Conservation (phyloP, 164 flowering plant species). For the Cinnamomum micranthum region DNA sequence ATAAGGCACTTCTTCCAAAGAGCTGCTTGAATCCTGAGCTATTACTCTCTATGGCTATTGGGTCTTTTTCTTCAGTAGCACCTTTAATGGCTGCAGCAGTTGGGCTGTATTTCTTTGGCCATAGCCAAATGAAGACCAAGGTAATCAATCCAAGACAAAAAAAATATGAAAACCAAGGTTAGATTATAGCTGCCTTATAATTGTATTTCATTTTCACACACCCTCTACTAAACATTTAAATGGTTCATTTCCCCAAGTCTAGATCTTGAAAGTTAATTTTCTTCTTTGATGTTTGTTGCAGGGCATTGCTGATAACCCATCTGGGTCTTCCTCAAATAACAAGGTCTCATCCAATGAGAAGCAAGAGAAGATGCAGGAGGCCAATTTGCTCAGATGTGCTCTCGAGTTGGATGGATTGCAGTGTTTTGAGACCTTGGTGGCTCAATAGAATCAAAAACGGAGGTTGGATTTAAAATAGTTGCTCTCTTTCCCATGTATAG, state of each 20-base stretch:
- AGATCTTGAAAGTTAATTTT: background rate
- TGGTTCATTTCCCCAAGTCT: background rate
- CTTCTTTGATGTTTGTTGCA: background rate
- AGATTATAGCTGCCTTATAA: background rate
- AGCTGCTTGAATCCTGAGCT: background rate
- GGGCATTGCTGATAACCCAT: background rate
- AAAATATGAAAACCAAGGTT: background rate
- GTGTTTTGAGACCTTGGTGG: conserved; percentile 3
- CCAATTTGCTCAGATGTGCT: background rate
- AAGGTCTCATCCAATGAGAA: background rate
- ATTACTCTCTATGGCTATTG: background rate
- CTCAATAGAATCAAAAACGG: background rate
- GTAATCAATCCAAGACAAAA: background rate
- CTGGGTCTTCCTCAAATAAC: background rate
- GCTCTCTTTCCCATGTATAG: no score
- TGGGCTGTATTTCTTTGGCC: background rate
- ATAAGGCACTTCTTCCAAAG: background rate
- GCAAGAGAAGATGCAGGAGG: background rate
- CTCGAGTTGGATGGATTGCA: conserved; percentile 3
- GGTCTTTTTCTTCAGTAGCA: background rate
- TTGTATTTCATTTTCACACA: background rate
- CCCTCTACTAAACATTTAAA: background rate
- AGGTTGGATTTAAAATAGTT: background rate
- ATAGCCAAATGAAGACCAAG: background rate
- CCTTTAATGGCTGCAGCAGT: background rate